These are phyloP conservation scores for Phytopythium cucurbitacearum DNA, from an alignment of 352 stramenopile genomes.

Conservation along the genomic window DNA sequence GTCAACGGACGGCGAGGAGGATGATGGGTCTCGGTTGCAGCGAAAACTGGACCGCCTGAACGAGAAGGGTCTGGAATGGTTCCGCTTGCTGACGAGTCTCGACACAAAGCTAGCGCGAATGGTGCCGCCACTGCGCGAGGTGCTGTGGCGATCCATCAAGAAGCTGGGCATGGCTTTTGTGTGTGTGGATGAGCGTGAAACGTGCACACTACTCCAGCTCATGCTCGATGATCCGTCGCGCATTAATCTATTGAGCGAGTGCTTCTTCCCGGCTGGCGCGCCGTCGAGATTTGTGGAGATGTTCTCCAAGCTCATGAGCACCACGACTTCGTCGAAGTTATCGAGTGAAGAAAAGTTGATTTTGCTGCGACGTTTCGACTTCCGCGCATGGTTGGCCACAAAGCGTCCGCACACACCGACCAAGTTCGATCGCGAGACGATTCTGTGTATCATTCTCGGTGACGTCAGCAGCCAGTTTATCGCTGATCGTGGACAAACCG, in stretches of 20 bases:
- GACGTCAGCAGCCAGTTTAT: conserved; percentile 60
- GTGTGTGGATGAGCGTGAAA: conserved; percentile 78
- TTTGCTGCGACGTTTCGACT: conserved; percentile 73
- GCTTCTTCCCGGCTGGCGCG: conserved; percentile 71
- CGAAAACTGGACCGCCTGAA: conserved; percentile 49
- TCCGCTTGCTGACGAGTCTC: conserved; percentile 67
- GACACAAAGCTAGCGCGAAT: conserved; percentile 79
- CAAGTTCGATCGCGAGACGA: conserved; percentile 80
- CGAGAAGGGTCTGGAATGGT: conserved; percentile 80
- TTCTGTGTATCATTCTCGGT: conserved; percentile 71
- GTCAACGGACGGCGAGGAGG: background rate
- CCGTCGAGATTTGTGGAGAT: conserved; percentile 81
- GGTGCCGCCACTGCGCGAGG: conserved; percentile 80
- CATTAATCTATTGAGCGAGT: conserved; percentile 78
- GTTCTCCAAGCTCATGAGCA: conserved; percentile 85
- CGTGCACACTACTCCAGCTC: conserved; percentile 69
- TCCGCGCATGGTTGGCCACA: conserved; percentile 63
- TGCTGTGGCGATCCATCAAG: conserved; percentile 80
- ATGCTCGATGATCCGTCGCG: conserved; percentile 83
- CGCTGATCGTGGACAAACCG: conserved; percentile 25
- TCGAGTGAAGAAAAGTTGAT: conserved; percentile 69
- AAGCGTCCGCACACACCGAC: conserved; percentile 42
- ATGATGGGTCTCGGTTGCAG: conserved; percentile 11
- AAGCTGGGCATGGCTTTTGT: conserved; percentile 76
- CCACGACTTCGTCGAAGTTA: conserved; percentile 59